These are phyloP conservation scores for Ustilago crameri DNA, from an alignment of 1,284 basidiomycete species.

Conservation along the genomic window DNA sequence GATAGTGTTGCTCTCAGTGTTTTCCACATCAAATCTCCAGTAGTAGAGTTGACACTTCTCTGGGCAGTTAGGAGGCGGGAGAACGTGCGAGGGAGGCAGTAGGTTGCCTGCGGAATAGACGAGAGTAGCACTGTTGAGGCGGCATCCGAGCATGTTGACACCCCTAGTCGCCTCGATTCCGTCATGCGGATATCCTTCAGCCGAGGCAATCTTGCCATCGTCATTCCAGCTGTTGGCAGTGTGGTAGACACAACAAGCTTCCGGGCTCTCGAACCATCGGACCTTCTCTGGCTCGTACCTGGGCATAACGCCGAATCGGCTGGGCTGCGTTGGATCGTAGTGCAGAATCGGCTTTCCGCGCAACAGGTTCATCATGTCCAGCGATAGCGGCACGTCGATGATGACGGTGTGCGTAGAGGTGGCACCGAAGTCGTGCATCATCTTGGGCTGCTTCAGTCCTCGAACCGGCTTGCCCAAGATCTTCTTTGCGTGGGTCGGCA, in stretches of 20 bases:
- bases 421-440: slow-evolving; percentile 72
- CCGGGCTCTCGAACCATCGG: slow-evolving; percentile 68
- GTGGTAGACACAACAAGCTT: slow-evolving; percentile 71
- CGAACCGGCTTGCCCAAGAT: slow-evolving; percentile 55
- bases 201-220: slow-evolving; percentile 48
- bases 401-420: slow-evolving; percentile 69
- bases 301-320: slow-evolving; percentile 71
- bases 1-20: slow-evolving; percentile 34
- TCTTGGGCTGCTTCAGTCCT: slow-evolving; percentile 64
- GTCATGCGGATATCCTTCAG: not conserved
- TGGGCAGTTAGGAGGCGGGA: slow-evolving; percentile 64
- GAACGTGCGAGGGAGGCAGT: slow-evolving; percentile 59
- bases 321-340: slow-evolving; percentile 69
- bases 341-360: slow-evolving; percentile 70
- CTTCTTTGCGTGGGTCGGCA: slow-evolving; percentile 13
- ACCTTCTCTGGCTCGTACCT: slow-evolving; percentile 67
- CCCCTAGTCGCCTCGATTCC: slow-evolving; percentile 5
- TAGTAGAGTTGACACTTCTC: slow-evolving; percentile 71
- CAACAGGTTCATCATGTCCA: slow-evolving; percentile 71
- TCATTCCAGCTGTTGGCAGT: slow-evolving; percentile 71
- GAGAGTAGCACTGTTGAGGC: slow-evolving; percentile 71
- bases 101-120: slow-evolving; percentile 71
- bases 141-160: slow-evolving; percentile 70
- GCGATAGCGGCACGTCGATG: slow-evolving; percentile 71
- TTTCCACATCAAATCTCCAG: slow-evolving; percentile 68